phyloP scores from a whole-genome alignment of 257 asterid genomes.

The Striga asiatica region DNA sequence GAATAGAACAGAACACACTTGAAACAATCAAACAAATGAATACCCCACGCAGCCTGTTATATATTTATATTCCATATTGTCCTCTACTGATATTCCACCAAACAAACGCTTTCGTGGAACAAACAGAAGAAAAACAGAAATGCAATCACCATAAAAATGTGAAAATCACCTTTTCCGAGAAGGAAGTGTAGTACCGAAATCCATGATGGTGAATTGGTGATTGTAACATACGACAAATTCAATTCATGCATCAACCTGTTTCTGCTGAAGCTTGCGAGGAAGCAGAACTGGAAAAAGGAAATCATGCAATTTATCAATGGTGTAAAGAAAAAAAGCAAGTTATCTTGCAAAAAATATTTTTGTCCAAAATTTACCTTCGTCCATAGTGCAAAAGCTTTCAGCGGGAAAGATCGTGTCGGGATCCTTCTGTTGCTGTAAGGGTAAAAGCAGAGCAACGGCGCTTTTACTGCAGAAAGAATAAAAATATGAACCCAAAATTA shows the following conservation, averaged over 20 bases:
- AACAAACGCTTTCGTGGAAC: slow-evolving; percentile 3
- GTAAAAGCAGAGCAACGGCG: slow-evolving; percentile 45
- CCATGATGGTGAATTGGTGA: slow-evolving; percentile 14
- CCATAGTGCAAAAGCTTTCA: slow-evolving; percentile 54
- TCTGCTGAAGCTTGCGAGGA: slow-evolving; percentile 40
- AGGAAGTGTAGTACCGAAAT: slow-evolving; percentile 16
- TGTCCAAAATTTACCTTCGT: slow-evolving; percentile 38
- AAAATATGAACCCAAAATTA: slow-evolving; percentile 9
- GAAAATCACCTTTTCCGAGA: slow-evolving; percentile 18
- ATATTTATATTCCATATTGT: background rate
- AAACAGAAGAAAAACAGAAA: background rate
- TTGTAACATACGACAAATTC: slow-evolving; percentile 7
- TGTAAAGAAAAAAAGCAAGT: slow-evolving; percentile 11
- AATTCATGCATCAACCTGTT: slow-evolving; percentile 17
- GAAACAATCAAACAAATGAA: slow-evolving; percentile 2
- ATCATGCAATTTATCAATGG: slow-evolving; percentile 7
- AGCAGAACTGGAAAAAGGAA: slow-evolving; percentile 45
- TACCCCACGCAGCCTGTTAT: slow-evolving; percentile 2
- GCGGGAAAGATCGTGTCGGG: slow-evolving; percentile 49
- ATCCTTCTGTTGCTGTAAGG: slow-evolving; percentile 47
- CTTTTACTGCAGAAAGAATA: slow-evolving; percentile 56
- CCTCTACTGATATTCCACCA: background rate
- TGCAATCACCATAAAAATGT: slow-evolving; percentile 2
- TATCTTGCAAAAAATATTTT: background rate
- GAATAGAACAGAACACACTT: background rate